Percentiles rank a stretch among this genome's conserved stretches.
Conservation (phyloP, 306 rosid genomes). For the Ceratonia siliqua region DNA sequence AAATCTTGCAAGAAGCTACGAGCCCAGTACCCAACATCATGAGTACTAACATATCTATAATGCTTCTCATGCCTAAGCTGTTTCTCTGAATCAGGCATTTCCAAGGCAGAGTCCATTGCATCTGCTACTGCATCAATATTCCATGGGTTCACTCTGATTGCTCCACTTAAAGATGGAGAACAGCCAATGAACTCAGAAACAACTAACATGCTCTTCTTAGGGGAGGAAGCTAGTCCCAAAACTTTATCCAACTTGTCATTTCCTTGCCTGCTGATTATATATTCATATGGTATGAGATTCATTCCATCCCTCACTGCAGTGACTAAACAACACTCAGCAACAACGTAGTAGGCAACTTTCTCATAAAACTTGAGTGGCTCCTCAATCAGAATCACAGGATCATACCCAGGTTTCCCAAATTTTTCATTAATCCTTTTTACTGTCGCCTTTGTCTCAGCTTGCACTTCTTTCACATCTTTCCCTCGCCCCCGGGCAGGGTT, state of each 20-base stretch:
- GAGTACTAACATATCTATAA: conserved; percentile 72
- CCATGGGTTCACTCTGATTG: conserved; percentile 78
- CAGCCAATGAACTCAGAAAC: conserved; percentile 75
- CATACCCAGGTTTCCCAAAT: conserved; percentile 66
- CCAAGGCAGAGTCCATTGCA: conserved; percentile 75
- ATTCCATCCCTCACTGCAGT: conserved; percentile 79
- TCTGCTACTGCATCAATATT: conserved; percentile 74
- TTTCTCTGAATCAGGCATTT: conserved; percentile 60
- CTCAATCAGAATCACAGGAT: conserved; percentile 66
- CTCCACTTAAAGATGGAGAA: conserved; percentile 76
- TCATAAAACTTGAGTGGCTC: conserved; percentile 67
- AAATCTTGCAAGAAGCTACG: conserved; percentile 71
- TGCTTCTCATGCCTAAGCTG: conserved; percentile 80
- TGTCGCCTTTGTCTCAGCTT: conserved; percentile 52
- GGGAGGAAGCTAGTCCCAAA: conserved; percentile 48
- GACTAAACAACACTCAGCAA: conserved; percentile 76
- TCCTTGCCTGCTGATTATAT: conserved; percentile 65
- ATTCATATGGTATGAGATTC: conserved; percentile 76
- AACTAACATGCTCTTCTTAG: conserved; percentile 67
- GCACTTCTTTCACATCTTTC: conserved; percentile 71
- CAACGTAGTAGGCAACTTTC: conserved; percentile 69
- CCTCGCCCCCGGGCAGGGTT: conserved; percentile 72
- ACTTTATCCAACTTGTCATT: conserved; percentile 52
- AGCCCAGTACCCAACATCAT: conserved; percentile 81
- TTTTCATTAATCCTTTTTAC: conserved; percentile 60